Evolutionary conservation across 202 grass and related monocot genomes (phyloP).

Genomic region (Digitaria exilis): DNA sequence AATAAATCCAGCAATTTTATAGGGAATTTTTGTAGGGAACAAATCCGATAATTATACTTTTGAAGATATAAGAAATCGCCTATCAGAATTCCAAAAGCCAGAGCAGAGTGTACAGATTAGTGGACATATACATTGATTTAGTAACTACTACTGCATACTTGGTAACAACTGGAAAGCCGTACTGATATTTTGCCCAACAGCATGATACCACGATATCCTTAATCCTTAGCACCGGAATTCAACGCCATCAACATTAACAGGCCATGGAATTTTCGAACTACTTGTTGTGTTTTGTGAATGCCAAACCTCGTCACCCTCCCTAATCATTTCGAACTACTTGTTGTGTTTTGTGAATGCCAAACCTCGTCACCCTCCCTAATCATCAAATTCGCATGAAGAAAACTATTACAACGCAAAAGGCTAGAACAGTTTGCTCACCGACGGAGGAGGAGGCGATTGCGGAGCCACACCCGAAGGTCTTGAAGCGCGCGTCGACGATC

Average conservation of each 20-base stretch:
- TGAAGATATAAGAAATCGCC: neutral
- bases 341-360: neutral
- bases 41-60: neutral
- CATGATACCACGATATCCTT: neutral
- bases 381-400: neutral
- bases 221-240: neutral
- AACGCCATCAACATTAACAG: neutral
- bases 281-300: too few species aligned
- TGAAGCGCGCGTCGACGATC: constrained; percentile 92
- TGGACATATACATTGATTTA: too few species aligned
- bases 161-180: too few species aligned
- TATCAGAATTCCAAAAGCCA: neutral
- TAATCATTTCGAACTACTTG: too few species aligned
- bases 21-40: too few species aligned
- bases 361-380: neutral
- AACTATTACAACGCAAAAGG: neutral
- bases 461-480: constrained; percentile 97
- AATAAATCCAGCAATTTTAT: too few species aligned
- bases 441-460: constrained; percentile 96
- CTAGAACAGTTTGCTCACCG: constrained; percentile 40
- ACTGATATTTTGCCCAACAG: neutral
- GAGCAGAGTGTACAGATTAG: neutral
- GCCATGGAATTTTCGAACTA: neutral
- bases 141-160: too few species aligned
- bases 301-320: neutral